Conservation (phyloP, 2,329 filamentous ascomycete genomes). For the Thelonectria olida region DNA sequence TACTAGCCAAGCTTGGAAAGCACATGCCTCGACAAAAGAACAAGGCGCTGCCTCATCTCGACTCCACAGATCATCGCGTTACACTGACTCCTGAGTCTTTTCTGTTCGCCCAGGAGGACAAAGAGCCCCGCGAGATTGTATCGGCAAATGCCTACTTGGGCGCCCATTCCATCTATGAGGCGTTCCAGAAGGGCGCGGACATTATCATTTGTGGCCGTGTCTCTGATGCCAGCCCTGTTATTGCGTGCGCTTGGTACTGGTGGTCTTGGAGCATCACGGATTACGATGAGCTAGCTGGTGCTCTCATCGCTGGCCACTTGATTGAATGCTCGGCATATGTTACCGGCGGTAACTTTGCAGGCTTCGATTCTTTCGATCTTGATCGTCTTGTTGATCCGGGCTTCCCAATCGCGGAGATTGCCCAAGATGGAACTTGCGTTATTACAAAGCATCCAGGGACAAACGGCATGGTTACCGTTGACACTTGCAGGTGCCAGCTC, state of each 20-base stretch:
- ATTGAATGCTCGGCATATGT: slow-evolving; percentile 25
- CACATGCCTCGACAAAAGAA: neutral
- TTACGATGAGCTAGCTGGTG: slow-evolving; percentile 57
- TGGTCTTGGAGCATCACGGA: slow-evolving; percentile 55
- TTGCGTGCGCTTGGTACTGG: slow-evolving; percentile 63
- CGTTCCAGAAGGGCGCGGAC: slow-evolving; percentile 49
- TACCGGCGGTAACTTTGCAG: too few species aligned
- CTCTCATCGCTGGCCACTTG: slow-evolving; percentile 30
- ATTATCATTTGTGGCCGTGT: slow-evolving; percentile 55
- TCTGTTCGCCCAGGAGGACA: slow-evolving; percentile 10
- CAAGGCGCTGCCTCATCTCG: slow-evolving; percentile 39
- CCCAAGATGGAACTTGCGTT: slow-evolving; percentile 53
- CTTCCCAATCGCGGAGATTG: slow-evolving; percentile 61
- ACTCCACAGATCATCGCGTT: slow-evolving; percentile 25
- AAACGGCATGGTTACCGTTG: slow-evolving; percentile 50
- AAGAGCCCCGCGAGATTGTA: slow-evolving; percentile 32
- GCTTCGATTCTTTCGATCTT: too few species aligned
- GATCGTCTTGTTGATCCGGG: too few species aligned
- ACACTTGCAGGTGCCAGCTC: slow-evolving; percentile 47
- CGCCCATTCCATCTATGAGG: slow-evolving; percentile 52
- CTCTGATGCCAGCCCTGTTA: slow-evolving; percentile 57
- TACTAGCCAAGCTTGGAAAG: slow-evolving; percentile 33
- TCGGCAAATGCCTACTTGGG: slow-evolving; percentile 61
- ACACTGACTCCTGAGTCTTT: slow-evolving; percentile 25
- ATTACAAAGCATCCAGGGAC: slow-evolving; percentile 58